These are phyloP conservation scores for Wallacemonas sp. DNA, from an alignment of 208 protist genomes.

Conservation along the genomic window DNA sequence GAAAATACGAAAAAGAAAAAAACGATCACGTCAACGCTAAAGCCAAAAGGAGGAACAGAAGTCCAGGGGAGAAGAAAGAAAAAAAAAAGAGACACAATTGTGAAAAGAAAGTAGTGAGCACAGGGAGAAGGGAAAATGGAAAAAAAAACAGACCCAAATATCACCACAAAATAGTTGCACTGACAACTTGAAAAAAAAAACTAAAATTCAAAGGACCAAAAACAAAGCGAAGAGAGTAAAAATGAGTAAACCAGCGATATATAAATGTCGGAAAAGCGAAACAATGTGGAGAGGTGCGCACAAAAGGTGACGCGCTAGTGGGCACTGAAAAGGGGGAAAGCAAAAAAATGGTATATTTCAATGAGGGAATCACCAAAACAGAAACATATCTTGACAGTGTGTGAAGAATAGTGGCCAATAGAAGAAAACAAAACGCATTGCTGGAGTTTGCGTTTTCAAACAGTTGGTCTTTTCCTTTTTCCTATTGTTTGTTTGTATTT, in stretches of 20 bases:
- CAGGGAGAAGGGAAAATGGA: conserved; percentile 3
- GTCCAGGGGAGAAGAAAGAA: not conserved
- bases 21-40: too few species aligned
- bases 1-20: not conserved
- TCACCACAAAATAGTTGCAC: not conserved
- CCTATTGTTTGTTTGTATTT: too few species aligned
- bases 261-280: not conserved
- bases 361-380: too few species aligned
- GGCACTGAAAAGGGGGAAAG: not conserved
- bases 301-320: not conserved
- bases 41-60: not conserved
- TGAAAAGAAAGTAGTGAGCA: not conserved
- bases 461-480: too few species aligned
- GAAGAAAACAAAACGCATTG: too few species aligned
- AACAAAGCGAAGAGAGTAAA: conserved; percentile 10
- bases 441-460: too few species aligned
- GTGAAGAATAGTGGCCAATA: too few species aligned
- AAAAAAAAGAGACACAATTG: not conserved
- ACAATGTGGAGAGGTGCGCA: not conserved
- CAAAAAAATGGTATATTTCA: not conserved
- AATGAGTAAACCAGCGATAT: not conserved
- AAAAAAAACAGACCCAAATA: not conserved
- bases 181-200: conserved; percentile 1
- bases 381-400: not conserved
- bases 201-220: not conserved